Base-by-base conservation (phyloP, 2,329 filamentous ascomycete genomes). In the Ophiocordyceps unilateralis region DNA sequence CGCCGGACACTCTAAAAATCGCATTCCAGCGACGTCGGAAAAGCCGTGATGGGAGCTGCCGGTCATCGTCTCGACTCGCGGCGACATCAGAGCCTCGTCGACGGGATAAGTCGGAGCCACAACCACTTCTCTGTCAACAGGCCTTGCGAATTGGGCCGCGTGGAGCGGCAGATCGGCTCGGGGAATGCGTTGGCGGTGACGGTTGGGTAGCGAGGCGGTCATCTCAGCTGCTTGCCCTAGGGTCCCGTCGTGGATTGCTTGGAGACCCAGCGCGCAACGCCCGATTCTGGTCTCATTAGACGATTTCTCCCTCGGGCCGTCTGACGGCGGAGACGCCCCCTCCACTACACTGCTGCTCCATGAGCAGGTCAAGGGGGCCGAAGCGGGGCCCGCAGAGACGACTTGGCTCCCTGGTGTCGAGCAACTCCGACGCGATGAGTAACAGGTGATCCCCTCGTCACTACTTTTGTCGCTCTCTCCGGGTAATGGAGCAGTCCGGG, bases 41-140 rank as follows among this genome's bases (percentile, higher is more conserved):
- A 50, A 47, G 28, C 68, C 63, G 43, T 75, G 73, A 41, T 83
- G 67, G 2, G 77, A 75, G 47, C 82, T 80, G 47, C 70, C 74
- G 2, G 79, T 85, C 67, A 87, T 87, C 15, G 78, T 75, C 52
- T 82, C 78, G 1, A 69, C 77, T 38, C 82, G 72, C 0, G 83
- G 83, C 3, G 81, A 86, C 67, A 85, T 70, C 10, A 83, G 60
- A 12, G 76, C 66, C 40, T 76, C 70, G 11, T 72, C 67, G 14
- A 66, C 63, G 1, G 64, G 49, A 44, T 51, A 59, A 17, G 53
- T 56, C 45, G 46, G 60, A 44, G 49, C 48, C 20, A 66, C 52
- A 10, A 59, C 47, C 24, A 66, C 51, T 46, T 61, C 43, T 60
- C 58, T 4, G 55, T 48, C 10, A 51, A 48, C 19, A 42, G 43